phyloP scores from a whole-genome alignment of 495 filamentous ascomycete genomes.

The Hypoxylon fragiforme region DNA sequence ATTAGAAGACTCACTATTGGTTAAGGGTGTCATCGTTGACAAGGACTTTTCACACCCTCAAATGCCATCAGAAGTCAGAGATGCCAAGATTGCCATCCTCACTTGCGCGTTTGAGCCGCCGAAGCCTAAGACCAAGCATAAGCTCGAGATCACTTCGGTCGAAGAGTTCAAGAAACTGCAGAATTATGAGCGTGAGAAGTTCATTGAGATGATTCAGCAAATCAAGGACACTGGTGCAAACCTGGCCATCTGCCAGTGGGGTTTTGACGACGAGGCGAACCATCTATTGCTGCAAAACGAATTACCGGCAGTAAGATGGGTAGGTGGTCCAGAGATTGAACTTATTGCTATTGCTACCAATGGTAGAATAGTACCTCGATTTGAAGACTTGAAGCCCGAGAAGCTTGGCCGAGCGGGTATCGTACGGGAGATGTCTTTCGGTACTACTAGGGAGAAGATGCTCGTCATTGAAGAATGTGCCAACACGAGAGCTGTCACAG shows the following conservation, averaged over 20 bases:
- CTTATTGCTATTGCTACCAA: constrained; percentile 98
- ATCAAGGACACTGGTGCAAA: constrained; percentile 98
- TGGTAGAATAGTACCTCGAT: constrained; percentile 93
- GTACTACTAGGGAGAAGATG: constrained; percentile 99
- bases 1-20: constrained; percentile 91
- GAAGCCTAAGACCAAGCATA: constrained; percentile 99
- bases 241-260: constrained; percentile 98
- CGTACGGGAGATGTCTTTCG: constrained; percentile 93
- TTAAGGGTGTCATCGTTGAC: constrained; percentile 97
- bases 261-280: constrained; percentile 99
- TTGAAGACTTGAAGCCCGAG: constrained; percentile 87
- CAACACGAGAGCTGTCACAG: constrained; percentile 93
- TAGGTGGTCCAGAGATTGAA: constrained; percentile 97
- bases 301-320: constrained; percentile 95
- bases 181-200: constrained; percentile 91
- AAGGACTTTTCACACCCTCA: constrained; percentile 99
- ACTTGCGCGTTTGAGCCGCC: constrained; percentile 99
- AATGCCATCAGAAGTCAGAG: constrained; percentile 90
- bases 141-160: constrained; percentile 95
- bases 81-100: constrained; percentile 96
- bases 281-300: constrained; percentile 94
- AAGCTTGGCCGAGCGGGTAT: constrained; percentile 91
- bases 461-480: constrained; percentile 98
- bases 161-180: constrained; percentile 98
- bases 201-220: constrained; percentile 97